phyloP scores from a whole-genome alignment of 495 filamentous ascomycete genomes.

The Penicillium diatomitis region DNA sequence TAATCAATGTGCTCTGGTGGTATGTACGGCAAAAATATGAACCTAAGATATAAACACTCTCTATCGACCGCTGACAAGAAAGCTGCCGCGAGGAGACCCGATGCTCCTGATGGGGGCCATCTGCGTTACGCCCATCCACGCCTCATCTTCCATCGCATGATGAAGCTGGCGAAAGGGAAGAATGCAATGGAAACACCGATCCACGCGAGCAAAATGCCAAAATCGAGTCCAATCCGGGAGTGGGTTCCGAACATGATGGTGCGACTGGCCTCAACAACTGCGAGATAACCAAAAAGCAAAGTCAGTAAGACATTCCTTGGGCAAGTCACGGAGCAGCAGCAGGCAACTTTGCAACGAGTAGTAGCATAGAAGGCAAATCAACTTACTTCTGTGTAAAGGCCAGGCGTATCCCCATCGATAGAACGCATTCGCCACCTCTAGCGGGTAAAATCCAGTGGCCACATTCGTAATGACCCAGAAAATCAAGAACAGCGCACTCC shows the following conservation, averaged over 20 bases:
- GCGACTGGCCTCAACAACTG: constrained; percentile 54
- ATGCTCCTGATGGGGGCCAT: neutral
- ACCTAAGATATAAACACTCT: too few relatives aligned
- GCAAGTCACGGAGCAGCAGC: too few relatives aligned
- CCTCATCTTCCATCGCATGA: constrained; percentile 51
- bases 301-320: neutral
- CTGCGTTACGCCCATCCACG: constrained; percentile 8
- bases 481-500: constrained; percentile 62
- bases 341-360: too few relatives aligned
- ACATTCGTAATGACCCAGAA: constrained; percentile 74
- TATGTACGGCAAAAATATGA: too few relatives aligned
- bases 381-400: constrained; percentile 56
- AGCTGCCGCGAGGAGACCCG: neutral
- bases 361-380: neutral
- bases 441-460: constrained; percentile 51
- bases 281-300: constrained; percentile 6
- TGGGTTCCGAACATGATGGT: constrained; percentile 56
- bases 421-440: constrained; percentile 50
- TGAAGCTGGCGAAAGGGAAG: constrained; percentile 52
- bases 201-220: constrained; percentile 57
- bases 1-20: too few relatives aligned
- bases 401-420: constrained; percentile 64
- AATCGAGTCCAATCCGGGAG: constrained; percentile 53
- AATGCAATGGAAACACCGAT: constrained; percentile 43
- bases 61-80: too few relatives aligned